These are phyloP conservation scores for Aspergillus pseudoterreus DNA, from an alignment of 2,329 filamentous ascomycete genomes.

Conservation along the genomic window DNA sequence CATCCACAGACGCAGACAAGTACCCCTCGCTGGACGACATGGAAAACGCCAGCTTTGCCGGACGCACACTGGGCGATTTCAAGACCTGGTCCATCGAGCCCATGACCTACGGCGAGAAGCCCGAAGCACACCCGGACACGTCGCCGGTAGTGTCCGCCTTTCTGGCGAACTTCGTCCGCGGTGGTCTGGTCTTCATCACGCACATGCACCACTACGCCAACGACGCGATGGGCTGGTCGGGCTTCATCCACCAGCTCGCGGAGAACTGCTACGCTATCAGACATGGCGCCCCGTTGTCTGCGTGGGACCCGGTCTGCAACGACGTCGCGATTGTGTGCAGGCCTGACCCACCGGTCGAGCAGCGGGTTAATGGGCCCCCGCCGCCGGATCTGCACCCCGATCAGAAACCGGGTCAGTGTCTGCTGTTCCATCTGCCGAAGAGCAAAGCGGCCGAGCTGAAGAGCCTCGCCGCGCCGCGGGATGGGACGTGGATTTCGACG, in stretches of 20 bases:
- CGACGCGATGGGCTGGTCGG: conserved; percentile 43
- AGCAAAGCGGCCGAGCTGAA: conserved; percentile 44
- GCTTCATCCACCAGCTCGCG: conserved; percentile 38
- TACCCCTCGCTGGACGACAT: conserved; percentile 40
- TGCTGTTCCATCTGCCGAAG: conserved; percentile 45
- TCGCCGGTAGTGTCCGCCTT: conserved; percentile 36
- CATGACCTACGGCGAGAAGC: conserved; percentile 32
- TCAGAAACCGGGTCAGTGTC: conserved; percentile 22
- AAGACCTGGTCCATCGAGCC: conserved; percentile 32
- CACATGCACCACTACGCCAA: conserved; percentile 44
- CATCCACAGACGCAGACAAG: conserved; percentile 20
- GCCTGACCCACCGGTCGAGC: conserved; percentile 22
- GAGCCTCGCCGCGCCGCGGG: conserved; percentile 28
- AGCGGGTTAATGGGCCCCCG: conserved; percentile 10
- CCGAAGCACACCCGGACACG: conserved; percentile 33
- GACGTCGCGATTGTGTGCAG: conserved; percentile 35
- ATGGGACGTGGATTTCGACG: conserved; percentile 42
- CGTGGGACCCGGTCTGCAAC: conserved; percentile 35
- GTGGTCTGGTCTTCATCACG: conserved; percentile 41
- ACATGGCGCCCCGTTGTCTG: conserved; percentile 27
- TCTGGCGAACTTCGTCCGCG: conserved; percentile 42
- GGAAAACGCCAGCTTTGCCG: conserved; percentile 33
- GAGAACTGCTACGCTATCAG: conserved; percentile 41
- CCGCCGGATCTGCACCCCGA: conserved; percentile 10
- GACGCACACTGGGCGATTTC: conserved; percentile 31